Evolutionary conservation across 306 rosid species (phyloP), one percentile per base, ranked within the genome.

Genomic region (Trifolium fragiferum): DNA sequence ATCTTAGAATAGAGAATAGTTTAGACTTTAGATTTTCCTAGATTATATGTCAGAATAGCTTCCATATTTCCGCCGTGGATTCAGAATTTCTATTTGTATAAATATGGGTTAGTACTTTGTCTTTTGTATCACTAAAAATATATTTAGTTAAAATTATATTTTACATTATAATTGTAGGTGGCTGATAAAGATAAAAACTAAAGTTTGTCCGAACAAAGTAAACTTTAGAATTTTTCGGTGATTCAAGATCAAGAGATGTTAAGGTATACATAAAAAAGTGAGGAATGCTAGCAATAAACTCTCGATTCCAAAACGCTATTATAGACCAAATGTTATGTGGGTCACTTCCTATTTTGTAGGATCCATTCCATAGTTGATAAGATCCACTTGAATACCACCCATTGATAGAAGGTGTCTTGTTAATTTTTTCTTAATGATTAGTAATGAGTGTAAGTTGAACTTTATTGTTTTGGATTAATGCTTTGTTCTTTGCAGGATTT

Each of bases 401-500:
- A 10, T 2, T 13, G 19, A 23, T 30, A 7, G 10, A 27, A 27
- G n/a, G 19, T 25, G 40, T 59, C 19, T 14, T 27, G 66, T 27
- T 59, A 59, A 6, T 25, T 55, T 55, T 21, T 15, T 55, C 53
- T 55, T 55, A 21, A 21, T 69, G 20, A 53, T 70, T 20, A 53
- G 18, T 37, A 13, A 70, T 35, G 51, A 21, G 25, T 21, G 25
- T 67, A 53, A 53, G 74, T 63, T 49, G 61, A 46, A 47, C 30
- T 57, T 75, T 65, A 30, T 57, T 51, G 40, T 62, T 76, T 70
- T 83, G 65, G 6, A 53, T 44, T 14, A 71, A 9, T 44, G 47
- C 61, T 40, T 68, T 38, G 58, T 51, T 46, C 80, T 20, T 38
- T 69, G 60, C 76, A 94, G 98, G 98, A 57, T 94, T 94, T 51